Percentiles rank a stretch among this genome's conserved stretches.
phyloP scores from a whole-genome alignment of 2,329 filamentous ascomycete genomes.

The Cladosporium colombiae region DNA sequence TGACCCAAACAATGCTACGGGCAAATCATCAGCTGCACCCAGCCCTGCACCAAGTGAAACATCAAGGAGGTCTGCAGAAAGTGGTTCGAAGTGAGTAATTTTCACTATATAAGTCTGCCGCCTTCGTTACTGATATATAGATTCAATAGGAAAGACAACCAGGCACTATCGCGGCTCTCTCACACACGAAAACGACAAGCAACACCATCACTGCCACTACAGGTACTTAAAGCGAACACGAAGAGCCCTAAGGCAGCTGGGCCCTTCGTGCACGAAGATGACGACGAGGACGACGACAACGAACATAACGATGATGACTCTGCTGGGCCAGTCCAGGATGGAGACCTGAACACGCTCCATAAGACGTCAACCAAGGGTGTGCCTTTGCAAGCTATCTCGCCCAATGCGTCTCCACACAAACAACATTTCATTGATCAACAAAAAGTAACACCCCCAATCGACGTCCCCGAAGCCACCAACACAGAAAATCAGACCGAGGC shows the following conservation, averaged over 20 bases:
- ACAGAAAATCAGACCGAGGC: neutral
- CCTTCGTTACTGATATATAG: neutral
- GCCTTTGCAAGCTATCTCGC: constrained; percentile 33
- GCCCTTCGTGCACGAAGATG: constrained; percentile 36
- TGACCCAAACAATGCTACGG: constrained; percentile 24
- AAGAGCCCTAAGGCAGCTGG: constrained; percentile 1
- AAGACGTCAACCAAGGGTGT: neutral
- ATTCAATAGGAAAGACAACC: constrained; percentile 6
- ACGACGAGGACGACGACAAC: constrained; percentile 30
- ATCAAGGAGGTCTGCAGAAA: neutral
- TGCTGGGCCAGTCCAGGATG: constrained; percentile 17
- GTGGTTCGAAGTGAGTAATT: neutral
- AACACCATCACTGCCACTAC: constrained; percentile 34
- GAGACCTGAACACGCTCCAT: constrained; percentile 21
- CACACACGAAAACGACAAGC: constrained; percentile 33
- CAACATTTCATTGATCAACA: constrained; percentile 6
- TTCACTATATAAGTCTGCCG: no score
- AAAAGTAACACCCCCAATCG: neutral
- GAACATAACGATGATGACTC: constrained; percentile 6
- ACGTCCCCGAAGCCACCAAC: neutral
- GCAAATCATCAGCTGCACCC: constrained; percentile 18
- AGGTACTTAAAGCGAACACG: constrained; percentile 21
- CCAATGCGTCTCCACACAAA: constrained; percentile 30
- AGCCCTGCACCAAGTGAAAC: constrained; percentile 23
- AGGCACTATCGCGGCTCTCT: constrained; percentile 29